Evolutionary conservation across 495 filamentous ascomycete genomes (phyloP), one percentile per base, ranked within the genome.

Genomic region (Aspergillus saccharolyticus): DNA sequence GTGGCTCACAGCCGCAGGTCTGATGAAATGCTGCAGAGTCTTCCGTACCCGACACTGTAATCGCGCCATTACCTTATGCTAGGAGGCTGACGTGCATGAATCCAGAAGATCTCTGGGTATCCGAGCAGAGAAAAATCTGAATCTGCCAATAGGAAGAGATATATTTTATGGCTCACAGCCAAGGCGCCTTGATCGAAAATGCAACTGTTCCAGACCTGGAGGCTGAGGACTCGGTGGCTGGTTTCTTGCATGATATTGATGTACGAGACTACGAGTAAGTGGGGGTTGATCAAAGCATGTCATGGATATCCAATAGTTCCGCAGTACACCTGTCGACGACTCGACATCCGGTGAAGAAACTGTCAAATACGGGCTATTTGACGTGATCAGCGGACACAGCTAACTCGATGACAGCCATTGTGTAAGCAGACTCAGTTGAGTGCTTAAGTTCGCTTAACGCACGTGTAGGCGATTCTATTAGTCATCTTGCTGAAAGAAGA

Each of bases 401-500:
- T n/a, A n/a, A n/a, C n/a, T n/a, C n/a, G n/a, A n/a, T n/a, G n/a
- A n/a, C n/a, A n/a, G n/a, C n/a, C n/a, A n/a, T n/a, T n/a, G n/a
- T n/a, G n/a, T n/a, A n/a, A n/a, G n/a, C n/a, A n/a, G n/a, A n/a
- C n/a, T n/a, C n/a, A n/a, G n/a, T n/a, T n/a, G n/a, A n/a, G n/a
- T n/a, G n/a, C n/a, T n/a, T n/a, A n/a, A n/a, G n/a, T n/a, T n/a
- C n/a, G n/a, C n/a, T n/a, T n/a, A n/a, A n/a, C 25, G 25, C 9
- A 28, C 25, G 25, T 28, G 25, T 28, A 28, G 33, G 22, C 14
- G 28, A n/a, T n/a, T 9, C 19, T 10, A 52, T 53, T 53, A 57
- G 9, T 53, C 45, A 53, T 28, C 49, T 15, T 18, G 44, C 43
- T 43, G 21, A 54, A 44, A 49, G 56, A 54, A 53, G 44, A 59